Percentiles rank a stretch among this genome's conserved stretches.
Evolutionary conservation across 164 flowering plant species (phyloP).

Genomic region (Tetrastigma voinierianum): DNA sequence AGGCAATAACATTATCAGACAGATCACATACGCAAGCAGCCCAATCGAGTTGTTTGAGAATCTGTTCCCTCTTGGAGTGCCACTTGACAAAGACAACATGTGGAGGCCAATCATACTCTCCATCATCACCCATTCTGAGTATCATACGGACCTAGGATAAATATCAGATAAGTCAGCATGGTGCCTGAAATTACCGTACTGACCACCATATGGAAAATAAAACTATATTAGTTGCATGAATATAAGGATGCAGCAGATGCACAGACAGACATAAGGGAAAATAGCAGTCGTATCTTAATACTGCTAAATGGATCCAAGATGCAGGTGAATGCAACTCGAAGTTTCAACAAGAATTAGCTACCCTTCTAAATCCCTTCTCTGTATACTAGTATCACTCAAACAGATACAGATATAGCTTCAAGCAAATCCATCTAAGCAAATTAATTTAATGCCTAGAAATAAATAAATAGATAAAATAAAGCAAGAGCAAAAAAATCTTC

Average conservation of each 20-base stretch:
- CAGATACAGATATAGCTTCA: no score
- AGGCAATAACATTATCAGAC: not conserved
- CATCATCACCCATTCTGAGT: conserved; percentile 99
- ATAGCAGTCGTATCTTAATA: no score
- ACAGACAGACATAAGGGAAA: not conserved
- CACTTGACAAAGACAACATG: conserved; percentile 73
- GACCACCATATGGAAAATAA: not conserved
- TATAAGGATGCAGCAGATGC: not conserved
- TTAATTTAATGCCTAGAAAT: no score
- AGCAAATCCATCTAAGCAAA: no score
- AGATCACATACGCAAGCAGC: conserved; percentile 91
- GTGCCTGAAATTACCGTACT: not conserved
- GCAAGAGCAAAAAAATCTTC: no score
- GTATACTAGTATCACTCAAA: no score
- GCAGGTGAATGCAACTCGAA: no score
- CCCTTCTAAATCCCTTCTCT: no score
- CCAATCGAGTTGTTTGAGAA: conserved; percentile 79
- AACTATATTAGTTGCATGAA: not conserved
- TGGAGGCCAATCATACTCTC: conserved; percentile 99
- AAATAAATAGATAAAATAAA: no score
- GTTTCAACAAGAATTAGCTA: no score
- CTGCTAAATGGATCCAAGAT: no score
- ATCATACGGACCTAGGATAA: conserved; percentile 69
- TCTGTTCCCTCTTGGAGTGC: conserved; percentile 63
- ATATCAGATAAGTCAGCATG: conserved; percentile 17